Evolutionary conservation across 805 yeast species (phyloP).

Genomic region (Wickerhamiella azymoides): DNA sequence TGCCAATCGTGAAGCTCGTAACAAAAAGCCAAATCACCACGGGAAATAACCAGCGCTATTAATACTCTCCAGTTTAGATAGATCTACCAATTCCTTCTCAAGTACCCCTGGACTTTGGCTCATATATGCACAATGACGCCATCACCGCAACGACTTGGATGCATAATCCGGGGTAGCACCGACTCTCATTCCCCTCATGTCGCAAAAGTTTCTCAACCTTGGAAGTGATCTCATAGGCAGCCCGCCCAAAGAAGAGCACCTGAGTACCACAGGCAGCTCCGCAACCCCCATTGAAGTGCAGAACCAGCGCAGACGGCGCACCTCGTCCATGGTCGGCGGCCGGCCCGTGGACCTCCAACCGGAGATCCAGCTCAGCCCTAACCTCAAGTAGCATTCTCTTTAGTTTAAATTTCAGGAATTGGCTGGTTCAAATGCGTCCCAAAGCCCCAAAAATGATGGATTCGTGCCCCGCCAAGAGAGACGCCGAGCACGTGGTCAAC

Average conservation of each 20-base stretch:
- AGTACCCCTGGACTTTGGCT: too few species aligned
- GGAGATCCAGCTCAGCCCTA: conserved; percentile 6
- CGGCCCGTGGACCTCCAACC: conserved; percentile 8
- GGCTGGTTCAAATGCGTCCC: too few species aligned
- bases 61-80: too few species aligned
- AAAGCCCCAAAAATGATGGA: too few species aligned
- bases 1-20: too few species aligned
- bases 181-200: not conserved
- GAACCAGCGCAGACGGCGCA: not conserved
- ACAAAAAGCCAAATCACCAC: too few species aligned
- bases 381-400: not conserved
- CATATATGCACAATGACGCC: not conserved
- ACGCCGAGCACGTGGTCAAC: too few species aligned
- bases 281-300: not conserved
- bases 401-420: too few species aligned
- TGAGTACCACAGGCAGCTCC: not conserved
- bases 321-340: conserved; percentile 8
- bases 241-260: not conserved
- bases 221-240: conserved; percentile 8
- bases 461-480: too few species aligned
- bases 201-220: conserved; percentile 7
- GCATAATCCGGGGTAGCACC: not conserved
- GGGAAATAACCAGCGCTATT: too few species aligned
- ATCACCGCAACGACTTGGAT: not conserved
- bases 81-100: too few species aligned